A percentile compares a stretch with the other conserved stretches of the same genome.
These are phyloP conservation scores for Penicillium aurantiogriseum DNA, from an alignment of 2,329 filamentous ascomycete species.

Conservation along the genomic window DNA sequence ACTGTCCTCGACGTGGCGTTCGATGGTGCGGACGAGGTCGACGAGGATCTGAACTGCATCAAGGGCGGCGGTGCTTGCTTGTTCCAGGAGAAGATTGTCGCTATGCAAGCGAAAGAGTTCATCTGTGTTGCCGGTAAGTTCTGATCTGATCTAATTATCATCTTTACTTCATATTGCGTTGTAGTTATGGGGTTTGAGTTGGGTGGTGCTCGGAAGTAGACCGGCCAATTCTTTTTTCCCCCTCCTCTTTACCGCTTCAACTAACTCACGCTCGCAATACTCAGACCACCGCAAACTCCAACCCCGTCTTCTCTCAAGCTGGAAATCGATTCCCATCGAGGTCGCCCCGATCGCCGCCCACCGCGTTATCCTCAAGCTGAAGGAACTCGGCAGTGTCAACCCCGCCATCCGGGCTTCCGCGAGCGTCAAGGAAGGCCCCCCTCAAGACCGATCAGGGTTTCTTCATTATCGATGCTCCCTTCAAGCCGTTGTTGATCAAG, in stretches of 20 bases:
- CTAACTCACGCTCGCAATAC: background rate
- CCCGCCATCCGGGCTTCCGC: slow-evolving; percentile 71
- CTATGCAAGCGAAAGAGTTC: slow-evolving; percentile 78
- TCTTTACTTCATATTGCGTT: background rate
- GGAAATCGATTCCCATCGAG: slow-evolving; percentile 88
- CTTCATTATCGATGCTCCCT: slow-evolving; percentile 90
- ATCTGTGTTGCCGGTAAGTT: slow-evolving; percentile 75
- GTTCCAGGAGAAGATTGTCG: slow-evolving; percentile 96
- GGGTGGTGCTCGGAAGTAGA: background rate
- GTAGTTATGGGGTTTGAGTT: background rate
- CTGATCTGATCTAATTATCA: background rate
- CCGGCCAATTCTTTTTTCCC: too few relatives aligned
- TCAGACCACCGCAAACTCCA: slow-evolving; percentile 88
- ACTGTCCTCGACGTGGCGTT: slow-evolving; percentile 81
- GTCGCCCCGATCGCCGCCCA: slow-evolving; percentile 81
- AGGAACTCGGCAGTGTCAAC: slow-evolving; percentile 67
- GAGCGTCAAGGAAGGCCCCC: slow-evolving; percentile 77
- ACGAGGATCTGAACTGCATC: slow-evolving; percentile 91
- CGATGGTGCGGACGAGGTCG: slow-evolving; percentile 95
- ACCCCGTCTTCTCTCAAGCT: slow-evolving; percentile 67
- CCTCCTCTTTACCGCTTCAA: background rate
- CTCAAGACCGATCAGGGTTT: slow-evolving; percentile 83
- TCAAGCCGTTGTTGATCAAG: slow-evolving; percentile 67
- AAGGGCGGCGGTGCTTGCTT: slow-evolving; percentile 97
- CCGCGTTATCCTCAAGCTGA: slow-evolving; percentile 71